Evolutionary conservation across 208 protist species (phyloP), one percentile per base, ranked within the genome.

Genomic region (Acanthamoeba culbertsoni): DNA sequence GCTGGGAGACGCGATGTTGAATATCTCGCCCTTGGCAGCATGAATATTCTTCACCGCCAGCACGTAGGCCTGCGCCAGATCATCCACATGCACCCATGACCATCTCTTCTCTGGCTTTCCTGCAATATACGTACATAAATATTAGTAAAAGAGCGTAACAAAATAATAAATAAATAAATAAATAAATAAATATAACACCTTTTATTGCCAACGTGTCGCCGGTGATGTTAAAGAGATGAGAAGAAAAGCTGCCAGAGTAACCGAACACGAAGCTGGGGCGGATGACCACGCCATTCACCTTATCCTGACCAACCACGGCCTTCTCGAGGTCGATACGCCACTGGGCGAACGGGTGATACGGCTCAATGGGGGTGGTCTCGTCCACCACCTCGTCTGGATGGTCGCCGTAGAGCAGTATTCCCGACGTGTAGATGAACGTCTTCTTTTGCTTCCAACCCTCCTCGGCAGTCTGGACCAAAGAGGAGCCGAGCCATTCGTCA

Each of bases 371-470:
- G n/a, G 62, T 82, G 65, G 55, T 77, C 65, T 92, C 88, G 35
- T 92, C 88, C 26, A 92, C 45, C n/a, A 79, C 42, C 10, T 90
- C 55, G 31, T 71, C 33, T 42, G 55, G 62, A 16, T 48, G 43
- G 65, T 92, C 62, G 55, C 62, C 62, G 65, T 92, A 92, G 26
- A 92, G 40, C 55, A 92, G 35, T 8, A 79, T 3, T 42, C 88
- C 88, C 42, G 88, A 92, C 7, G 88, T 92, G 88, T 92, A 92
- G 63, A 92, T 92, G 59, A 79, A 92, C 8, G 62, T 92, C 88
- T 73, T 73, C 57, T 90, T 90, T 31, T 71, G 45, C 1, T 90
- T 45, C 82, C 73, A 84, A 10, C 82, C 82, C 31, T 90, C 26
- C 4, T 71, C 73, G 3, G 73, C 73, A 7, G 73, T 84, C 73